phyloP scores from a whole-genome alignment of 176 grass and related monocot species.

The Alloteropsis semialata region DNA sequence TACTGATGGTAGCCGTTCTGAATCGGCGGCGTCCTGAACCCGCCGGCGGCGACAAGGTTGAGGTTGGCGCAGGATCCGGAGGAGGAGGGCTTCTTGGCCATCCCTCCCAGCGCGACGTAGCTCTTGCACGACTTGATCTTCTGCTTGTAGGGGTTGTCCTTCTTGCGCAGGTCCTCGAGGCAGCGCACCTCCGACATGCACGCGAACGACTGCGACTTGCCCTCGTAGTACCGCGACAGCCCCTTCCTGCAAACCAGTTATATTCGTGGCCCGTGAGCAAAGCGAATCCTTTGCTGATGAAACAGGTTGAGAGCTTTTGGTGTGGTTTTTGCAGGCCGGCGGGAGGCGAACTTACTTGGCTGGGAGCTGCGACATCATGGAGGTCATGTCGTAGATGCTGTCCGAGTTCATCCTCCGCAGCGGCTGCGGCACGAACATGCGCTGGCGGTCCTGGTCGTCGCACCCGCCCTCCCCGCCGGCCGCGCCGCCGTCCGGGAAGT shows the following conservation, averaged over 20 bases:
- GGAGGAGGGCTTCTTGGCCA: conserved; percentile 24
- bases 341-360: conserved; percentile 43
- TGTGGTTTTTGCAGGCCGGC: too few relatives aligned
- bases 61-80: conserved; percentile 45
- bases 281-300: neutral
- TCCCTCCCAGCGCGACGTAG: conserved; percentile 36
- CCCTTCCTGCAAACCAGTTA: conserved; percentile 41
- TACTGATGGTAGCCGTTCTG: conserved; percentile 42
- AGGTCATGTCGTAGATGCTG: conserved; percentile 61
- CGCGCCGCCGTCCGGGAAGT: conserved; percentile 11
- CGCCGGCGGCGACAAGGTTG: conserved; percentile 19
- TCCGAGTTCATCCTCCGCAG: conserved; percentile 45
- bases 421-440: conserved; percentile 29
- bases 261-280: neutral
- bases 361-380: conserved; percentile 56
- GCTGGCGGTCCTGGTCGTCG: neutral
- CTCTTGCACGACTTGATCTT: conserved; percentile 66
- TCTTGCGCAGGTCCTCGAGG: conserved; percentile 74
- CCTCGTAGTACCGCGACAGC: conserved; percentile 69
- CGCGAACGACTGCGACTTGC: conserved; percentile 85
- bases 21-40: conserved; percentile 39
- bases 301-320: neutral
- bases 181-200: conserved; percentile 60
- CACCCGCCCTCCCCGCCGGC: neutral
- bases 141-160: conserved; percentile 52